Evolutionary conservation across 495 filamentous ascomycete genomes (phyloP), one percentile per base, ranked within the genome.

Genomic region (Chaetomidium leptoderma): DNA sequence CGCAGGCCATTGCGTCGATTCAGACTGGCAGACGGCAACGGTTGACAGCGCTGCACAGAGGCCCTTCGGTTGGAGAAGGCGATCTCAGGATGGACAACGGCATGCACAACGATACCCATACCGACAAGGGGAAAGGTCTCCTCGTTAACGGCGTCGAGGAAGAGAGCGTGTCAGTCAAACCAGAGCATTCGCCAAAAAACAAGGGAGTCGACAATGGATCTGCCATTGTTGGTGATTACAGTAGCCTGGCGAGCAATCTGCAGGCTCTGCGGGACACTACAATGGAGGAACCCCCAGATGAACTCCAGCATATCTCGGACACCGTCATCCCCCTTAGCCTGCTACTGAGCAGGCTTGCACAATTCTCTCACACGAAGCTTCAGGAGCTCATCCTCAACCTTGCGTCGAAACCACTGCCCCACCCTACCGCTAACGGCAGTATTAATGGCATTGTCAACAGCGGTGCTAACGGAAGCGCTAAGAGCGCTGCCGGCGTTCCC

Each of bases 281-380:
- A 29, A 72, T 78, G 63, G 76, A 77, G 51, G 76, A 84, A 26
- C 74, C 83, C 1, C 86, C 86, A 0, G 89, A 90, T 33, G 86
- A 92, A 64, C 82, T 97, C 19, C 73, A 78, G 46, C 91, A 95
- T 60, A 88, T 96, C 55, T 88, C 88, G 0, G 73, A 85, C 54
- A 83, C 84, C 27, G 95, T 88, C 60, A 75, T 89, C 26, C 84
- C 87, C 4, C 75, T 96, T 27, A 78, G 81, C 16, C 77, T 76
- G 36, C 73, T 98, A 23, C 76, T 97, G 44, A 79, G 80, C 50
- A 83, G 93, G 54, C 79, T 92, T 13, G 86, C 86, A 29, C 90
- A 97, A 67, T 85, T 89, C 70, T 89, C 87, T 42, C 91, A 87
- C 71, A 87, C 86, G 56, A 83, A 85, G 53, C 77, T 97, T 8